Percentiles rank a stretch among this genome's conserved stretches.
phyloP scores from a whole-genome alignment of 1,284 basidiomycete species.

The Papiliotrema terrestris region DNA sequence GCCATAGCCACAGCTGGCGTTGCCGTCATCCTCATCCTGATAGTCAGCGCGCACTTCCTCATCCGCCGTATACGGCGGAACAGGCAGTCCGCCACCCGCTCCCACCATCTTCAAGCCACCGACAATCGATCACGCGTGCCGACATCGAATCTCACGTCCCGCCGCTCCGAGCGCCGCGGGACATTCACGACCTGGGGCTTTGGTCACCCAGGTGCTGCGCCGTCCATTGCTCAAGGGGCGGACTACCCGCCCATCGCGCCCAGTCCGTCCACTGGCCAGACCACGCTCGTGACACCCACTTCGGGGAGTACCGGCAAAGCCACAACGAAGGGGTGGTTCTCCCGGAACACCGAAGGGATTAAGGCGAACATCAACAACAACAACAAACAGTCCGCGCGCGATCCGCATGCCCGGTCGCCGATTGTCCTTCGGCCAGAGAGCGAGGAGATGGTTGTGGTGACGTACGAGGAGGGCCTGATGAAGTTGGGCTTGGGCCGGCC shows the following conservation, averaged over 20 bases:
- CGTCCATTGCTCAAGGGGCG: background rate
- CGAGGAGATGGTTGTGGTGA: conserved; percentile 20
- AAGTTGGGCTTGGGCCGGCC: conserved; percentile 17
- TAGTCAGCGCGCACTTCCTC: conserved; percentile 5
- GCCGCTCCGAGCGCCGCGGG: background rate
- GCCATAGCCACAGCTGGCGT: conserved; percentile 22
- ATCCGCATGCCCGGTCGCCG: background rate
- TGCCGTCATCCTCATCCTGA: conserved; percentile 22
- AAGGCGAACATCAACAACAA: background rate
- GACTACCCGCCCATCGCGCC: background rate
- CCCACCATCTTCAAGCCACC: background rate
- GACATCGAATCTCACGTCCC: background rate
- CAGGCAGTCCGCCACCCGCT: background rate
- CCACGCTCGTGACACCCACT: conserved; percentile 2
- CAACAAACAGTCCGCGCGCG: too few relatives aligned
- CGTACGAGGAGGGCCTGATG: conserved; percentile 25
- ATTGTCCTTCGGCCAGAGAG: conserved; percentile 5
- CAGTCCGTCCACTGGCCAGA: conserved; percentile 2
- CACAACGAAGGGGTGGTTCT: background rate
- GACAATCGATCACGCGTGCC: background rate
- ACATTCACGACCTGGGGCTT: conserved; percentile 2
- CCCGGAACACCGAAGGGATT: background rate
- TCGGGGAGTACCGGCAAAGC: background rate
- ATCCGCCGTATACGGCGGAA: background rate
- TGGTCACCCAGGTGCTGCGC: background rate